These are phyloP conservation scores for Podila verticillata DNA, from an alignment of 192 early-diverging fungal genomes.

Conservation along the genomic window DNA sequence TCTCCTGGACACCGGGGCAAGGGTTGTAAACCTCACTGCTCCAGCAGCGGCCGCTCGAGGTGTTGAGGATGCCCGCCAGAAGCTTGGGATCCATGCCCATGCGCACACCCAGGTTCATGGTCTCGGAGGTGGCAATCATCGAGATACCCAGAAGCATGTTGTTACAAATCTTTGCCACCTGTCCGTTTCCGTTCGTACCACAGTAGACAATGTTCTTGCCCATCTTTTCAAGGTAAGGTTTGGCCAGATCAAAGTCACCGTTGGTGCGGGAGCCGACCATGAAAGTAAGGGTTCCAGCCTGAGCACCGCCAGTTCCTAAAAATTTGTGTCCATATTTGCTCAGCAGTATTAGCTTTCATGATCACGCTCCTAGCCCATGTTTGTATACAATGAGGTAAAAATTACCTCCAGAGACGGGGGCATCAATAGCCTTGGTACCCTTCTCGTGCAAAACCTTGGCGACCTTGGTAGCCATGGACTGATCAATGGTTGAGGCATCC, in stretches of 20 bases:
- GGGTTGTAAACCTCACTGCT: slow-evolving; percentile 93
- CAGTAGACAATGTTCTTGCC: slow-evolving; percentile 92
- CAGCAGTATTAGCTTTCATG: slow-evolving; percentile 10
- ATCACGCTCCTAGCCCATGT: not conserved
- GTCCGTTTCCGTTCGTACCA: slow-evolving; percentile 84
- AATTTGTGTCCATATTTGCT: not conserved
- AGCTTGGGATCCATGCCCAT: slow-evolving; percentile 90
- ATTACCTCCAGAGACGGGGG: slow-evolving; percentile 93
- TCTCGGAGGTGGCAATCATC: slow-evolving; percentile 93
- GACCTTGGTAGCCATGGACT: slow-evolving; percentile 77
- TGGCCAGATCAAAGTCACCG: slow-evolving; percentile 70
- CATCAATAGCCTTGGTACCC: slow-evolving; percentile 80
- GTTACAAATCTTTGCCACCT: slow-evolving; percentile 97
- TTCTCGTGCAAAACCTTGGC: slow-evolving; percentile 67
- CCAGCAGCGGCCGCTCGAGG: slow-evolving; percentile 92
- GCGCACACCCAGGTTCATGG: slow-evolving; percentile 89
- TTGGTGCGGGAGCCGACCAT: slow-evolving; percentile 86
- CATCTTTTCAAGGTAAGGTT: slow-evolving; percentile 75
- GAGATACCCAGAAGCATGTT: slow-evolving; percentile 95
- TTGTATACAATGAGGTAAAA: not conserved
- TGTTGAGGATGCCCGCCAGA: slow-evolving; percentile 88
- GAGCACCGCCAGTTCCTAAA: slow-evolving; percentile 82
- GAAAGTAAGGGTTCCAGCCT: slow-evolving; percentile 92
- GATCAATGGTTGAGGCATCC: slow-evolving; percentile 95
- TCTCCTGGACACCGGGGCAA: slow-evolving; percentile 81